Base-by-base conservation (phyloP, 2,329 filamentous ascomycete species). In the Phoma sp. region DNA sequence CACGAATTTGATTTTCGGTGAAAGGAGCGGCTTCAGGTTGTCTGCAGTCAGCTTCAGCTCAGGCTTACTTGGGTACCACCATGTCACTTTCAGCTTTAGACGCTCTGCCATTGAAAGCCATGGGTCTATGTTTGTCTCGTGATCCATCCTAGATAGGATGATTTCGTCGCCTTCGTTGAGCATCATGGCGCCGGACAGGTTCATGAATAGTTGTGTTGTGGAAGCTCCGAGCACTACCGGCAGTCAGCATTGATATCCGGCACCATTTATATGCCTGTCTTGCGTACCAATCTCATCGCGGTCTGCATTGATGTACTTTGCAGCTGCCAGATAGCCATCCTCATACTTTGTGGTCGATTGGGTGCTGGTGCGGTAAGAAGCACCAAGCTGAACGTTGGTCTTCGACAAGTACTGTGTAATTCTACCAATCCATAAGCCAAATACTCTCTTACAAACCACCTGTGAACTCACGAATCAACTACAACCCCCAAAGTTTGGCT, bases 331-430 rank as follows among this genome's bases (percentile, higher is more conserved):
- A 61, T 86, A 86, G 14, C 86, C 90, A 25, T 80, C 76, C 2
- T 77, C 73, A 67, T 88, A 90, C 20, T 81, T 78, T 17, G 78
- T 75, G 1, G 85, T 90, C 0, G 89, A 86, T 33, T 78, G 75
- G 59, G 83, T 77, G 9, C 86, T 83, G 1, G 84, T 79, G 5
- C 78, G 77, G 68, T 93, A 93, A 0, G 84, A 85, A 2, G 88
- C 89, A 17, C 89, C 90, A 0, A 92, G 82, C 70, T 93, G 90
- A 34, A 92, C 89, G 61, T 93, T 92, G 57, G 81, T 87, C 23
- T 81, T 81, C 30, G 81, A 77, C 7, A 92, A 80, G 63, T 93
- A 92, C 20, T 85, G 79, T 1, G 79, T 78, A 49, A 93, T 86
- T 1, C 87, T 71, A 17, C 2, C 9, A 2, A 20, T 10, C 0